Base-by-base conservation (phyloP, 495 filamentous ascomycete genomes). In the Aspergillus haitiensis region DNA sequence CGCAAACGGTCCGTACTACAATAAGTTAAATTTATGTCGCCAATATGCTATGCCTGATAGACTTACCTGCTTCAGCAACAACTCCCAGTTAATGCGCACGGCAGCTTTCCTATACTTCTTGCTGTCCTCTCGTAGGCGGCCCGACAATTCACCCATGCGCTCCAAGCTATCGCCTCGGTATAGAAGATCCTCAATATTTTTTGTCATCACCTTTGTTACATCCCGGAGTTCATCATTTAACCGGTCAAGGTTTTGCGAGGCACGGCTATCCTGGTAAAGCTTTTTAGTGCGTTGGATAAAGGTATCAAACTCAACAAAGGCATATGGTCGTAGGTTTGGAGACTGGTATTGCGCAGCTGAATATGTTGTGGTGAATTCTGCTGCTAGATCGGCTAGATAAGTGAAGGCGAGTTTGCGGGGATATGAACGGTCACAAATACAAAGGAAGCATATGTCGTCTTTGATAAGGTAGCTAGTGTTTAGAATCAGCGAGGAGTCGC, bases 131-230 rank as follows among this genome's bases (percentile, higher is more conserved):
- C 89, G 81, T 71, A 99, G 69, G 59, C 92, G 75, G 42, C 84
- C 85, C 50, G 89, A 94, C 75, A 98, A 84, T 75, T 98, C 94
- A 32, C 94, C 95, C 94, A 99, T 99, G 55, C 91, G 82, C 77
- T 99, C 95, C 61, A 99, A 75, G 67, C 88, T 94, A 69, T 98
- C 94, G 8, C 94, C 94, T 55, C 94, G 82, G 69, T 99, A 99
- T 58, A 99, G 73, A 69, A 99, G 74, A 72, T 99, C 94, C 78
- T 99, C 94, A 68, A 99, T 99, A 72, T 99, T 99, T 83, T 98
- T 99, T 35, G 94, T 98, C 94, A 99, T 99, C 63, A 98, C 93
- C 74, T 96, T 91, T 12, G 94, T 97, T 53, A 99, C 94, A 82
- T 98, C 94, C 67, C 92, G 86, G 45, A 99, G 83, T 80, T 99